Base-by-base conservation (phyloP, 345 rosid species). In the Eucalyptus leucophloia region DNA sequence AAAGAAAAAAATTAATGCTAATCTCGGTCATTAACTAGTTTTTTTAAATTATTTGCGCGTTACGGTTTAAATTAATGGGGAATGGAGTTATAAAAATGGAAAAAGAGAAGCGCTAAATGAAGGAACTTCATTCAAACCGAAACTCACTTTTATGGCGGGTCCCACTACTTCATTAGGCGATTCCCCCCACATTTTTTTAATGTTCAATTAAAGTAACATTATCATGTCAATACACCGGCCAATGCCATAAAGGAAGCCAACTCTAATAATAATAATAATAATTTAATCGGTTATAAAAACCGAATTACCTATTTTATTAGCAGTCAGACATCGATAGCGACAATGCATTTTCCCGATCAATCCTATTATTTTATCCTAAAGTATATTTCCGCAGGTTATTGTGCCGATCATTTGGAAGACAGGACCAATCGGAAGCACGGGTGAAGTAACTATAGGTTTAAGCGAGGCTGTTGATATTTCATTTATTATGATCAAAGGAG, bases 401-500 rank as follows among this genome's bases (percentile, higher is more conserved):
- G 9, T 40, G 3, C 0, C 9, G 17, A 40, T 77, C 0, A 21
- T 12, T 0, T 40, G 85, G 16, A 77, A 40, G 30, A 77, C 7
- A 6, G 5, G 7, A 21, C 30, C 5, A 7, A 12, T 40, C 9
- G 15, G 21, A 77, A 77, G 16, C 8, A 21, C 2, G 3, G 28
- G 15, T 4, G 16, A 11, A 21, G 13, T 5, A 72, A 19, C 12
- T 10, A 21, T 21, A 37, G 28, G 5, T 77, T 77, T 5, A 77
- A 77, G 15, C 9, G 1, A 37, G 28, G 9, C 26, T 9, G 3
- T 40, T 2, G 16, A 3, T 21, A 3, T 21, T 77, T 19, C 23
- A 17, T 16, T 16, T 19, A 72, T 21, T 32, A 0, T 30, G 3
- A 30, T 12, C 8, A 26, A 28, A 60, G 16, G 37, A 65, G 17